Base-by-base conservation (phyloP, 768 basidiomycete species). In the Suillus subalutaceus region DNA sequence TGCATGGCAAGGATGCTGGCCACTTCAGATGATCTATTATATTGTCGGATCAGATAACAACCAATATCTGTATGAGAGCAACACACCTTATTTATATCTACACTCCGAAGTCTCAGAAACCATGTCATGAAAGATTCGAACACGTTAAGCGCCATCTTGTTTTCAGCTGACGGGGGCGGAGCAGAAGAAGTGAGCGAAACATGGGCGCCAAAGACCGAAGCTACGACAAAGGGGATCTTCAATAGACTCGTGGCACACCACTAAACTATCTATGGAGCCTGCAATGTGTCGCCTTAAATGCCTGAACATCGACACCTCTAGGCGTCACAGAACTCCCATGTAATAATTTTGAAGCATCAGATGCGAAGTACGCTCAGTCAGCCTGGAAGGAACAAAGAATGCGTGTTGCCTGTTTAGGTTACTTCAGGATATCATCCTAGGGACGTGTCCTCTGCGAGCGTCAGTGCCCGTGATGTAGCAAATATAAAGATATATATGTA, bases 201-300 rank as follows among this genome's bases (percentile, higher is more conserved):
- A n/a, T 73, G 71, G 65, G 75, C 74, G 46, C 73, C 70, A 68
- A 70, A 69, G 7, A 69, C 20, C 16, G 73, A 73, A 3, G 69
- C 62, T 32, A 73, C 43, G 53, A 75, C 70, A 20, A 76, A 67
- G 23, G 70, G 41, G 16, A 62, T 20, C 53, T 76, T 75, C 57
- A 64, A 43, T 46, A 71, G 37, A 6, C 67, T 63, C 72, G 73
- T 46, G 44, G 18, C 7, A 16, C 18, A 8, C 43, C 18, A 18
- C 20, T 46, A 20, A 3, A 46, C 46, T 46, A 26, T 16, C 50
- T 16, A 23, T 30, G 26, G 50, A 30, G 7, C 26, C 15, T 52
- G 50, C 7, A 6, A 52, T 16, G 46, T 26, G 13, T 15, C 13
- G 5, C 26, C 7, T 55, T 32, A 32, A 20, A 32, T 32, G 18